phyloP scores from a whole-genome alignment of 805 yeast species.

The Kuraishia piskuri region DNA sequence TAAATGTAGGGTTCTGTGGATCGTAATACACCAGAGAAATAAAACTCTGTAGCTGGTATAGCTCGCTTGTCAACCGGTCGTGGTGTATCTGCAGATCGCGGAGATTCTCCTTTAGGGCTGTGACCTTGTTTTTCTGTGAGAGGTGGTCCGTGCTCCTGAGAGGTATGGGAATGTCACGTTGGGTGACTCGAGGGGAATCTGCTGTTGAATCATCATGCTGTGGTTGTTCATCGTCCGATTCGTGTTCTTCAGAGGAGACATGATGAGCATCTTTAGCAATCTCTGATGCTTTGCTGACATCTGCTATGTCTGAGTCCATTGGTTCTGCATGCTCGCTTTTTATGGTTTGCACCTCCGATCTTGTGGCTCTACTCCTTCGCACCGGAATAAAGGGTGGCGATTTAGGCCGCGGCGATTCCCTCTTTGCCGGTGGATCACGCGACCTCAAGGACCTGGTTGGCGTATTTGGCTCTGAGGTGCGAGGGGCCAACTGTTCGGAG shows the following conservation, averaged over 20 bases:
- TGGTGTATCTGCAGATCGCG: constrained; percentile 36
- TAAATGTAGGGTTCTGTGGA: constrained; percentile 29
- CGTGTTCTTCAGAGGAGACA: no score
- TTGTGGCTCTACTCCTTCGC: background rate
- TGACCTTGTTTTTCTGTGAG: background rate
- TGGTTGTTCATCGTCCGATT: no score
- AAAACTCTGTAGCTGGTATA: constrained; percentile 55
- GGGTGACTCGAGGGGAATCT: no score
- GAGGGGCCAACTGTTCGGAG: background rate
- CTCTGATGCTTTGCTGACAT: no score
- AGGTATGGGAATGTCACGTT: no score
- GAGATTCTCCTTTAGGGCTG: constrained; percentile 20
- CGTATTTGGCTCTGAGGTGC: background rate
- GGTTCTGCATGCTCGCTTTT: no score
- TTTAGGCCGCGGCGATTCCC: background rate
- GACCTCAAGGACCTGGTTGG: background rate
- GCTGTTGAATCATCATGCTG: no score
- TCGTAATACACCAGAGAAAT: constrained; percentile 56
- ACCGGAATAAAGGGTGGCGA: background rate
- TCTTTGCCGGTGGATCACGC: background rate
- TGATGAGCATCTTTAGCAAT: no score
- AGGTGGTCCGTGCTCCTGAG: background rate
- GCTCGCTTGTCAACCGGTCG: constrained; percentile 45
- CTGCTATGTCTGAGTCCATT: no score
- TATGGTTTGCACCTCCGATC: no score